Conservation (phyloP, 305 asterid species). For the Solanum chacoense region DNA sequence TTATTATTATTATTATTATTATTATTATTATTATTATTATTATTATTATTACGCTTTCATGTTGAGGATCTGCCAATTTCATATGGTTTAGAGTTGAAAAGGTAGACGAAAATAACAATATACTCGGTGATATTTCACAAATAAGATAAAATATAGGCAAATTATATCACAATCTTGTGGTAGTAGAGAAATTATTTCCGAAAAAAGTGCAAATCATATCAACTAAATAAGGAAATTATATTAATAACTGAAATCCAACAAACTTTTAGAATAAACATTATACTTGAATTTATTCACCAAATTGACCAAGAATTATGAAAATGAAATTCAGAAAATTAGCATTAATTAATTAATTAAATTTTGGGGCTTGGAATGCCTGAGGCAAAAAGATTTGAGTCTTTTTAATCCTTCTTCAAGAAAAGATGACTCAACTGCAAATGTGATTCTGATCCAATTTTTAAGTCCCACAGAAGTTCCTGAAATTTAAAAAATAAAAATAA, state of each 20-base stretch:
- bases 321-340: not conserved
- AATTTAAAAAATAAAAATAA: not conserved
- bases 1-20: no score
- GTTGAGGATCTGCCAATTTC: no score
- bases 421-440: constrained; percentile 39
- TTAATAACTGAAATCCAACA: not conserved
- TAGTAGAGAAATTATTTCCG: no score
- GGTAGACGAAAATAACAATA: no score
- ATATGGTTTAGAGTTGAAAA: not conserved
- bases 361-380: constrained; percentile 23
- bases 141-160: no score
- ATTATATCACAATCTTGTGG: no score
- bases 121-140: no score
- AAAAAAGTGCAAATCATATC: no score
- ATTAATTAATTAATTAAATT: not conserved
- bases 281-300: no score
- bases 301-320: not conserved
- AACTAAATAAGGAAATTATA: not conserved
- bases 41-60: no score
- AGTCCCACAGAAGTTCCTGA: constrained; percentile 46
- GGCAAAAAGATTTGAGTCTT: constrained; percentile 46
- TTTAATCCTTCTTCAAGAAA: constrained; percentile 38
- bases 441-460: constrained; percentile 50
- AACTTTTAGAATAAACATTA: no score
- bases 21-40: no score